A percentile compares a stretch with the other conserved stretches of the same genome.
Evolutionary conservation across 139 green algal genomes (phyloP).

Genomic region (Chlorella sp.): DNA sequence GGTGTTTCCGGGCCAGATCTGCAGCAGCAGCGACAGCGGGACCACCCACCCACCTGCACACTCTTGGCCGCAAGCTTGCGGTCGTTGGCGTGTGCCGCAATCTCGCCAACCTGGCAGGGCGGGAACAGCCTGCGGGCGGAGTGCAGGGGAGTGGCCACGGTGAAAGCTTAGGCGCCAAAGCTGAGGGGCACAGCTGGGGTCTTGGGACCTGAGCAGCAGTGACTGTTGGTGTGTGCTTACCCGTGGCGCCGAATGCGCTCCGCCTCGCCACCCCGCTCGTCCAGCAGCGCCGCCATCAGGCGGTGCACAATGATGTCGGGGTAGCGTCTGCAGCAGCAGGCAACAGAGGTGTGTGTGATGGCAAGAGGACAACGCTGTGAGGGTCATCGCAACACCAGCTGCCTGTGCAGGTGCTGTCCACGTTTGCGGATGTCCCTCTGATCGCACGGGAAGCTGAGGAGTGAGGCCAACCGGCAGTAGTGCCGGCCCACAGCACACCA

Average conservation of each 20-base stretch:
- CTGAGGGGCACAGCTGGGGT: too few species aligned
- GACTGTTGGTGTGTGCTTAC: too few species aligned
- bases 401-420: too few species aligned
- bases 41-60: slow-evolving; percentile 37
- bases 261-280: slow-evolving; percentile 30
- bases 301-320: slow-evolving; percentile 93
- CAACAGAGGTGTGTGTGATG: neutral
- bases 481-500: too few species aligned
- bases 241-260: neutral
- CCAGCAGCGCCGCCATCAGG: slow-evolving; percentile 73
- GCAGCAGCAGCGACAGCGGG: too few species aligned
- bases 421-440: too few species aligned
- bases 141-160: too few species aligned
- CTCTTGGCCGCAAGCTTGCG: slow-evolving; percentile 67
- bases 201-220: too few species aligned
- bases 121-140: slow-evolving; percentile 31
- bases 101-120: slow-evolving; percentile 32
- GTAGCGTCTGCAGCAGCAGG: slow-evolving; percentile 63
- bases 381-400: neutral
- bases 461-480: neutral
- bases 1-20: too few species aligned
- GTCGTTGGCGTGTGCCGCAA: slow-evolving; percentile 86
- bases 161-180: too few species aligned
- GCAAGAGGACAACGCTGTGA: neutral
- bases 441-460: neutral